phyloP scores from a whole-genome alignment of 306 rosid genomes.

The Prunus salicina region DNA sequence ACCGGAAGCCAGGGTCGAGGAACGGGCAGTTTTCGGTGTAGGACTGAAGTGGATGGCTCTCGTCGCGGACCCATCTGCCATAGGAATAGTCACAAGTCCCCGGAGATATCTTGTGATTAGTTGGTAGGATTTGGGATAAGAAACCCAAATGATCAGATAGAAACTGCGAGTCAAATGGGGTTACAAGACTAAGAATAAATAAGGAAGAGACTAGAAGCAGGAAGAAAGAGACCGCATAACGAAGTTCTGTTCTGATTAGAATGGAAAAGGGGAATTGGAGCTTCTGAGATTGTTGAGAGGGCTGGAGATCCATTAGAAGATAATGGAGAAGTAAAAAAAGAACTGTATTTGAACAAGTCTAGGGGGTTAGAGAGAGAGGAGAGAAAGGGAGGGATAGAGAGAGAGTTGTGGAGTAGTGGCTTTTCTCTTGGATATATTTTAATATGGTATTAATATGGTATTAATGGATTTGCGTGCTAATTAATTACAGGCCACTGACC shows the following conservation, averaged over 20 bases:
- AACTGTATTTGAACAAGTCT: constrained; percentile 17
- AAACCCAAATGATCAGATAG: constrained; percentile 35
- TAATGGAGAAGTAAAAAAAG: constrained; percentile 9
- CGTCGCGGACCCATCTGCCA: constrained; percentile 70
- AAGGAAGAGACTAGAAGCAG: constrained; percentile 34
- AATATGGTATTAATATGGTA: not conserved
- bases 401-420: not conserved
- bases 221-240: constrained; percentile 39
- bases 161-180: constrained; percentile 36
- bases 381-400: not conserved
- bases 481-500: too few species aligned
- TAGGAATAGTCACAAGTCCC: constrained; percentile 54
- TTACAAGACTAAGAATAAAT: constrained; percentile 24
- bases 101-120: not conserved
- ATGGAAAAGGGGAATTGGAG: constrained; percentile 8
- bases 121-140: constrained; percentile 23
- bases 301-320: constrained; percentile 53
- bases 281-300: constrained; percentile 21
- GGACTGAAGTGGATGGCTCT: constrained; percentile 17
- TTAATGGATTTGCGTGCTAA: not conserved
- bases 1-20: constrained; percentile 88
- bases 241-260: constrained; percentile 42
- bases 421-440: not conserved
- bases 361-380: not conserved
- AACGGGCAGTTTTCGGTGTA: constrained; percentile 72